Evolutionary conservation across 2,329 filamentous ascomycete genomes (phyloP), one percentile per base, ranked within the genome.

Genomic region (Alternaria rosae): DNA sequence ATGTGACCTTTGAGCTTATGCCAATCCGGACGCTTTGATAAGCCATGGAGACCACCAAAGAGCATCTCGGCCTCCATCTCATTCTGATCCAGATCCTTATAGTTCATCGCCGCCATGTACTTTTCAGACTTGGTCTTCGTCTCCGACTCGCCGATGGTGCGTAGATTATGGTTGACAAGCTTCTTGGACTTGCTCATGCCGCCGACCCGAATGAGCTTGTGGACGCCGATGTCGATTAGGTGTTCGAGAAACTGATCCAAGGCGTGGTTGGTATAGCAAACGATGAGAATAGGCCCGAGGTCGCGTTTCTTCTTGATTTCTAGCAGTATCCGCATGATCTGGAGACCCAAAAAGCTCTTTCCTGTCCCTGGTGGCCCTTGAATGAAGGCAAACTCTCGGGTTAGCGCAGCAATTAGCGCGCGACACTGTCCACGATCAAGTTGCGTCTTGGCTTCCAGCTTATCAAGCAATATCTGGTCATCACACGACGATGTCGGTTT

Each of bases 301-400:
- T 72, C 54, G 0, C 68, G 77, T 17, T 64, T 70, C 0, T 63
- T 44, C 28, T 75, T 79, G 57, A 78, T 75, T 80, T 83, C 11
- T 80, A 90, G 70, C 6, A 90, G 71, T 0, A 84, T 81, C 61
- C 85, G 85, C 61, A 90, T 84, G n/a, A 91, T 73, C 44, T 85
- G 82, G 2, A 87, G 82, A 3, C 89, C 89, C 0, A 85, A 82
- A 65, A 85, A 91, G 5, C 82, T 86, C 71, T 92, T 92, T 0
- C 90, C 90, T 0, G 90, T 92, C 0, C 90, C 90, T 0, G 90
- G 90, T 0, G 90, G 90, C 0, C 90, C 90, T 78, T 92, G 89
- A 11, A 91, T 89, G 5, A 91, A 79, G 1, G 87, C 85, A 9
- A 91, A 74, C 32, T 83, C 82, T 1, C 83, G 81, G 0, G 79